Evolutionary conservation across 345 rosid species (phyloP).

Genomic region (Syzygium jambos): DNA sequence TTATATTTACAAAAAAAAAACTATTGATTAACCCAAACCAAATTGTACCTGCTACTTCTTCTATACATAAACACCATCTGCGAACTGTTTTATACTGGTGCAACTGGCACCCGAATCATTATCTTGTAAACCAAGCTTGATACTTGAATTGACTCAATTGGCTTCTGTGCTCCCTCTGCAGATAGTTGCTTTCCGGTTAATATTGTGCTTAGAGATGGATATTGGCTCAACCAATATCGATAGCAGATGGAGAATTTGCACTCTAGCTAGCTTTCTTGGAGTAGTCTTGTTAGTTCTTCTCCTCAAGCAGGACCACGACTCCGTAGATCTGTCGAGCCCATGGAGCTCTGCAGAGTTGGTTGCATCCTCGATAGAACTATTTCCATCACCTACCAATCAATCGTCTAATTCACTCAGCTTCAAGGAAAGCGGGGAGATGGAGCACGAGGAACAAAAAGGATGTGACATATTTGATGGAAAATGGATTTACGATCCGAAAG

Average conservation of each 20-base stretch:
- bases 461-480: constrained; percentile 40
- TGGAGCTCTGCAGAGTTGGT: background rate
- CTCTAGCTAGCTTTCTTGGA: constrained; percentile 17
- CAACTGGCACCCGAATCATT: background rate
- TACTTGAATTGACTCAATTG: background rate
- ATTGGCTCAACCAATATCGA: background rate
- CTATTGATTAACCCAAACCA: background rate
- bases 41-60: background rate
- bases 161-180: background rate
- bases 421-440: background rate
- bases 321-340: background rate
- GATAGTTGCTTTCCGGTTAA: background rate
- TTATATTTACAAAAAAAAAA: background rate
- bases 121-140: background rate
- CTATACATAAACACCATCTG: background rate
- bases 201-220: constrained; percentile 5
- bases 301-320: background rate
- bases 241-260: constrained; percentile 27
- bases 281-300: constrained; percentile 5
- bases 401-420: background rate
- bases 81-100: background rate
- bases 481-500: constrained; percentile 35
- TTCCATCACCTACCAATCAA: background rate
- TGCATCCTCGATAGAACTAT: background rate
- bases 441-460: background rate